Conservation (phyloP, 1,139 yeast species). For the Diutina catenulata region DNA sequence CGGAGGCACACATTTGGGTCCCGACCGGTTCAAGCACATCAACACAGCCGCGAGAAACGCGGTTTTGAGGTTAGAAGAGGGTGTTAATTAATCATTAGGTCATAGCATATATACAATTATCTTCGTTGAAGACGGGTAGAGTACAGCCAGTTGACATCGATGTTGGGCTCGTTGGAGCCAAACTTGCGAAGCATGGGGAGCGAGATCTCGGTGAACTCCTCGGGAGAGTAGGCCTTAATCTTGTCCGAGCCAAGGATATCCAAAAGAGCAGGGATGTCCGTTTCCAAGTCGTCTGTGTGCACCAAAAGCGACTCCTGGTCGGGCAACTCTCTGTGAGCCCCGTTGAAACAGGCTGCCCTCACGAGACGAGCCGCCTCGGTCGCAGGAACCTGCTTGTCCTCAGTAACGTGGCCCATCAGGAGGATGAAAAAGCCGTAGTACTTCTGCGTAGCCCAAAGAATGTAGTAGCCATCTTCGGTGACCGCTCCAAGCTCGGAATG, state of each 20-base stretch:
- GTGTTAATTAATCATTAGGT: not conserved
- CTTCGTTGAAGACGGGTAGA: conserved; percentile 23
- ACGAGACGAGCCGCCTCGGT: too few relatives aligned
- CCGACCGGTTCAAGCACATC: conserved; percentile 89
- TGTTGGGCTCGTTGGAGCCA: conserved; percentile 17
- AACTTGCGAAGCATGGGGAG: conserved; percentile 27
- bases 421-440: conserved; percentile 15
- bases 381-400: too few relatives aligned
- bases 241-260: too few relatives aligned
- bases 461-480: conserved; percentile 24
- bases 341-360: too few relatives aligned
- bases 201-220: conserved; percentile 9
- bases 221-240: conserved; percentile 14
- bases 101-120: too few relatives aligned
- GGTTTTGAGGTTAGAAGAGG: conserved; percentile 25
- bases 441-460: conserved; percentile 21
- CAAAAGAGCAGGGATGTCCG: too few relatives aligned
- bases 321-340: too few relatives aligned
- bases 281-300: too few relatives aligned
- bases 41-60: conserved; percentile 85
- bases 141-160: conserved; percentile 28
- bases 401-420: conserved; percentile 33
- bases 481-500: conserved; percentile 25
- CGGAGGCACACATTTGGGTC: conserved; percentile 87
- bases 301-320: too few relatives aligned